These are phyloP conservation scores for Prunus yedoensis DNA, from an alignment of 331 rosid genomes.

Conservation along the genomic window DNA sequence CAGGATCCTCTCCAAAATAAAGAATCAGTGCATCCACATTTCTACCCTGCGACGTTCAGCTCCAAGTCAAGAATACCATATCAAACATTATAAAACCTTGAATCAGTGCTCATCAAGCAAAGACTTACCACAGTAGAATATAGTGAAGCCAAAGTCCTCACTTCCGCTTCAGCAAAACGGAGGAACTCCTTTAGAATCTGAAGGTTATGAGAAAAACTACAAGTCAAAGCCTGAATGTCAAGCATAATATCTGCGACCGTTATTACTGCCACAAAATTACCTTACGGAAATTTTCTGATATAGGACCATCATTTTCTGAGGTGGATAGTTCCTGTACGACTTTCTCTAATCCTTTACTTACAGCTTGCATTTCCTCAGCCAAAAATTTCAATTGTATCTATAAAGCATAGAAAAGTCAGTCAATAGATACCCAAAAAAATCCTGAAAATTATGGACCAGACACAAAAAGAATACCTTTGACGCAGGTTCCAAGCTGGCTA, in stretches of 20 bases:
- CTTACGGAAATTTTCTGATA: slow-evolving; percentile 69
- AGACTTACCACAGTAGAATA: slow-evolving; percentile 81
- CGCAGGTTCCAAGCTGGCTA: slow-evolving; percentile 48
- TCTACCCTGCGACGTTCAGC: slow-evolving; percentile 63
- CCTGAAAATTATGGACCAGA: background rate
- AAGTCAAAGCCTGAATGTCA: slow-evolving; percentile 12
- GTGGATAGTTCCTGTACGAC: slow-evolving; percentile 74
- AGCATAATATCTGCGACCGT: background rate
- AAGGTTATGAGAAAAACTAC: slow-evolving; percentile 3
- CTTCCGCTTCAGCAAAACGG: slow-evolving; percentile 80
- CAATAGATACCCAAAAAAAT: slow-evolving; percentile 11
- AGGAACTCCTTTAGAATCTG: slow-evolving; percentile 81
- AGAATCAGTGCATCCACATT: slow-evolving; percentile 78
- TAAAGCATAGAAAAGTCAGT: slow-evolving; percentile 31
- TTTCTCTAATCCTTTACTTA: slow-evolving; percentile 93
- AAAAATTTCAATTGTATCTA: slow-evolving; percentile 81
- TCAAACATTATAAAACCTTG: slow-evolving; percentile 12
- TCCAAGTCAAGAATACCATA: slow-evolving; percentile 25
- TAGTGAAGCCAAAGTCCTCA: slow-evolving; percentile 81
- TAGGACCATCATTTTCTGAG: slow-evolving; percentile 82
- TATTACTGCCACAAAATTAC: slow-evolving; percentile 28
- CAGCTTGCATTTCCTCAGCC: slow-evolving; percentile 98
- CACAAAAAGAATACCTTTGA: slow-evolving; percentile 42
- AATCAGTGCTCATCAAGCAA: slow-evolving; percentile 1
- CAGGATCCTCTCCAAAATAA: slow-evolving; percentile 94